phyloP scores from a whole-genome alignment of 75 land plant species.

The Ceratopteris richardii region DNA sequence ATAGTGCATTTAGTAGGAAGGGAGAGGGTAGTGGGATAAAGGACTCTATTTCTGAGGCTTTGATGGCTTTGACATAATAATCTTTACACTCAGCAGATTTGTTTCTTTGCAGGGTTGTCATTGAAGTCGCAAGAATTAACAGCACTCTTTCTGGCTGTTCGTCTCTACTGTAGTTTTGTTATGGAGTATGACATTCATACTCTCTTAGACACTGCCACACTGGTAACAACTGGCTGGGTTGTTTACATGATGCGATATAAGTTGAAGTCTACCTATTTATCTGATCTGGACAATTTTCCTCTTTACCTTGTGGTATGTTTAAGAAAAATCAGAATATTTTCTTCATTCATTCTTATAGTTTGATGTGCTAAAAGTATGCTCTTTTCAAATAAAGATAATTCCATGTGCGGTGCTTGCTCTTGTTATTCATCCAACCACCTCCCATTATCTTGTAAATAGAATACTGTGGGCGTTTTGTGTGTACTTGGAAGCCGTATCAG shows the following conservation, averaged over 20 bases:
- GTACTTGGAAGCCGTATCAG: constrained; percentile 78
- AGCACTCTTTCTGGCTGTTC: constrained; percentile 72
- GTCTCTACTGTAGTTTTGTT: too few species aligned
- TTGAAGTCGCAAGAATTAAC: constrained; percentile 87
- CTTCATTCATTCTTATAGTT: too few species aligned
- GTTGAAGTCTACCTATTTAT: constrained; percentile 62
- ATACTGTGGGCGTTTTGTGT: constrained; percentile 80
- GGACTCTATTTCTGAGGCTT: too few species aligned
- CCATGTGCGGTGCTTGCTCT: constrained; percentile 59
- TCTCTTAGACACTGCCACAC: constrained; percentile 61
- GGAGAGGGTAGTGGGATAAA: too few species aligned
- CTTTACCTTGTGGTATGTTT: constrained; percentile 40
- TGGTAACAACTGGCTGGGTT: constrained; percentile 73
- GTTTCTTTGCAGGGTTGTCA: constrained; percentile 76
- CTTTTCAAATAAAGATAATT: constrained; percentile 34
- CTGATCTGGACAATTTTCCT: constrained; percentile 69
- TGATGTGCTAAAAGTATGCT: too few species aligned
- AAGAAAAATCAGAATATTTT: too few species aligned
- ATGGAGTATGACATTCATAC: constrained; percentile 87
- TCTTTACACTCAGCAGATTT: too few species aligned
- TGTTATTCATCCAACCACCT: constrained; percentile 50
- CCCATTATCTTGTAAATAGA: constrained; percentile 28
- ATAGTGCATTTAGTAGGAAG: too few species aligned
- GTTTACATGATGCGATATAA: constrained; percentile 86
- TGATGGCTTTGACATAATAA: too few species aligned